These are phyloP conservation scores for Cyamopsis tetragonoloba DNA, from an alignment of 306 rosid genomes.

Conservation along the genomic window DNA sequence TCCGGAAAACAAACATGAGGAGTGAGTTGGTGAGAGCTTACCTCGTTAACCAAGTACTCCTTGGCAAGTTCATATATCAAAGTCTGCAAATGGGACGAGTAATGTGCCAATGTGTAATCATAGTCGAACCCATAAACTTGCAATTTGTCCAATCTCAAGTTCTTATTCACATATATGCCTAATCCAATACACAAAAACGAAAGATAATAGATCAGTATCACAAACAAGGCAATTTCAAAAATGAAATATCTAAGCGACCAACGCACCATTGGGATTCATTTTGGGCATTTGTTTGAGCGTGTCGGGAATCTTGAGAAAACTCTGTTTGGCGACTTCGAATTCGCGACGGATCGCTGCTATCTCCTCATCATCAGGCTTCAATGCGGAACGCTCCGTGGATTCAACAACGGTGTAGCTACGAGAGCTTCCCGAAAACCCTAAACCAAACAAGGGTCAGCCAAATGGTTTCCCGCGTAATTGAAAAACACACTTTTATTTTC, in stretches of 20 bases:
- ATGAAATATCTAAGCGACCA: background rate
- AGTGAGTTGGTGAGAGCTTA: slow-evolving; percentile 24
- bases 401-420: slow-evolving; percentile 38
- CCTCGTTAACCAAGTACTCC: slow-evolving; percentile 85
- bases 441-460: background rate
- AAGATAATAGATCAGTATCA: slow-evolving; percentile 16
- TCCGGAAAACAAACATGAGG: slow-evolving; percentile 1
- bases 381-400: slow-evolving; percentile 19
- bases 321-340: slow-evolving; percentile 60
- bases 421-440: slow-evolving; percentile 50
- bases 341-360: slow-evolving; percentile 50
- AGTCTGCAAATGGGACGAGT: slow-evolving; percentile 75
- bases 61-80: slow-evolving; percentile 93
- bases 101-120: slow-evolving; percentile 93
- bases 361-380: slow-evolving; percentile 46
- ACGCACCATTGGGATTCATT: slow-evolving; percentile 81
- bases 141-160: slow-evolving; percentile 68
- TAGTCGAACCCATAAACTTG: slow-evolving; percentile 95
- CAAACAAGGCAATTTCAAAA: background rate
- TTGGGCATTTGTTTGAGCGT: slow-evolving; percentile 59
- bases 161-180: slow-evolving; percentile 91
- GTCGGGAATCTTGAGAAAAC: slow-evolving; percentile 60
- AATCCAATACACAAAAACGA: slow-evolving; percentile 9
- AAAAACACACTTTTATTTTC: background rate
- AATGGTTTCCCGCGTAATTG: background rate